A percentile compares a stretch with the other conserved stretches of the same genome.
phyloP scores from a whole-genome alignment of 2,329 filamentous ascomycete species.

The Teratosphaeria epicoccoides region DNA sequence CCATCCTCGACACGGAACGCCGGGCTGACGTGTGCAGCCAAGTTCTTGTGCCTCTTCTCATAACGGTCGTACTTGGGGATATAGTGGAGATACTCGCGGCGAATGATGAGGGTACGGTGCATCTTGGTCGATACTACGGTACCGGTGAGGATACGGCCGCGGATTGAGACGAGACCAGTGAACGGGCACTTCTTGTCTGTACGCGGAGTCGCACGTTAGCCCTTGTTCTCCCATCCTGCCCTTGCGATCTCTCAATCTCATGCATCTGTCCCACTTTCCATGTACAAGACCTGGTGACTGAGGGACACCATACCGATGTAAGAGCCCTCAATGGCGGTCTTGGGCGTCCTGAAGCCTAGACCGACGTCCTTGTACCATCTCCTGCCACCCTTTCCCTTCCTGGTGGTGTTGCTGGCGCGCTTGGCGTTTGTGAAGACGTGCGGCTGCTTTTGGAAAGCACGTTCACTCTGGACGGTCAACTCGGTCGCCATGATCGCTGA shows the following conservation, averaged over 20 bases:
- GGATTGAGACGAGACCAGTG: constrained; percentile 97
- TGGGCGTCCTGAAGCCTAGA: constrained; percentile 97
- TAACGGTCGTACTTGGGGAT: constrained; percentile 99
- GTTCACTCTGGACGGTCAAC: constrained; percentile 99
- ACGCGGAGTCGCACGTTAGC: constrained; percentile 1
- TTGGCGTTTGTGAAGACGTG: constrained; percentile 99
- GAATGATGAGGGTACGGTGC: constrained; percentile 99
- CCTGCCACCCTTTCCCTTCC: constrained; percentile 82
- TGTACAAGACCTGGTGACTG: too few species aligned
- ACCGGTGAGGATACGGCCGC: constrained; percentile 98
- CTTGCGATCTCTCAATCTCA: constrained; percentile 3
- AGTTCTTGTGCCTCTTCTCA: constrained; percentile 99
- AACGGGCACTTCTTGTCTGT: constrained; percentile 99
- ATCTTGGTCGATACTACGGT: constrained; percentile 99
- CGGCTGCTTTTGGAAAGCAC: constrained; percentile 99
- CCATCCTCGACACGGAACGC: constrained; percentile 99
- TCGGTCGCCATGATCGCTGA: constrained; percentile 82
- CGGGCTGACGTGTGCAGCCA: constrained; percentile 95
- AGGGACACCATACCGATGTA: constrained; percentile 76
- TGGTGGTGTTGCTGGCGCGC: constrained; percentile 67
- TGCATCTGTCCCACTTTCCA: background rate
- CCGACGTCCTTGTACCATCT: constrained; percentile 99
- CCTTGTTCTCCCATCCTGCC: background rate
- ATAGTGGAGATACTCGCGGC: constrained; percentile 99
- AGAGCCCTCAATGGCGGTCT: constrained; percentile 94